Evolutionary conservation across 106 monocot species (phyloP), one percentile per base, ranked within the genome.

Genomic region (Hemerocallis citrina): DNA sequence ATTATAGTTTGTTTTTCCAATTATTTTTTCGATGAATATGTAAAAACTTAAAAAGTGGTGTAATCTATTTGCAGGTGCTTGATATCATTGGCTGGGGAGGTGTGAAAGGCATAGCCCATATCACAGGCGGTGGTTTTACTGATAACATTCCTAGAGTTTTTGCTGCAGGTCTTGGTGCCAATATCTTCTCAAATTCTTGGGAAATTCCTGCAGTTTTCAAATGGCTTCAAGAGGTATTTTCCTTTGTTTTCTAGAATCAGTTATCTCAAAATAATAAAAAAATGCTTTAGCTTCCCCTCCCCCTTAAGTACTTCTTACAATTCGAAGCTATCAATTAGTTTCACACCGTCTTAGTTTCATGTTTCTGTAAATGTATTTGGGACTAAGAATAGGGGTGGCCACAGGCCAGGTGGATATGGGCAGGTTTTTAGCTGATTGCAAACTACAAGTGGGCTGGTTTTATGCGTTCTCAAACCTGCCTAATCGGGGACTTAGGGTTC

Each of bases 41-140:
- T 21, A 43, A 16, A 58, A 33, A 57, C 27, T 39, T 51, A 4
- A n/a, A 7, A n/a, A 29, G 12, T 49, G 9, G 39, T 46, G 15
- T 47, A 57, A 23, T 39, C 15, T 36, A 37, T 64, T 12, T 59
- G n/a, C n/a, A 95, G 95, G 86, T 90, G 17, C 80, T 95, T 38
- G 86, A 86, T 22, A 84, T 95, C n/a, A 79, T 95, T 51, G 73
- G 67, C 62, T 84, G 81, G 41, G 95, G 95, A 27, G 95, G 95
- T 38, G 90, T 96, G 16, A 96, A 84, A 67, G 95, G 95, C 62
- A 90, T 96, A 62, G 95, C 95, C 40, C 95, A 96, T 55, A 96
- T 96, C 24, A 96, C 90, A 7, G 95, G 95, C 42, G 95, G 90
- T 59, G 95, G 95, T 14, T 96, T 96, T 61, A 90, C 87, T 5